Evolutionary conservation across 179 eudicot species (phyloP), one percentile per base, ranked within the genome.

Genomic region (Spergularia azorica): DNA sequence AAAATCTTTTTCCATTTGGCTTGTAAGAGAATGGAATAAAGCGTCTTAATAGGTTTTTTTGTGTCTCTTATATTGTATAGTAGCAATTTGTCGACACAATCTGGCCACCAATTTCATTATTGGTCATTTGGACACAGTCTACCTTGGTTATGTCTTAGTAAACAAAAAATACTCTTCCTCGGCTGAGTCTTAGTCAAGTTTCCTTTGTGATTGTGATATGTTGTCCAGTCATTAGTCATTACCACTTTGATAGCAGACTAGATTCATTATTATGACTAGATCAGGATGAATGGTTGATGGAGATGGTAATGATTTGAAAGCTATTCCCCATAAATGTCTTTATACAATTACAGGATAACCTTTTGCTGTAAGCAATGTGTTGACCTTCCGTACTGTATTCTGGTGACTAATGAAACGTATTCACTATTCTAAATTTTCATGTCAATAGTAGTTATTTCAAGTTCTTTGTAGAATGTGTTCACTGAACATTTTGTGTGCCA

Each of bases 351-450:
- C 60, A 77, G 43, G 10, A 46, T 9, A n/a, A 17, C 38, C 10
- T 38, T 7, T 58, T 21, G 48, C 26, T 17, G n/a, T 26, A 54
- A 64, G 52, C 73, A 15, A 51, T 50, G 51, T 15, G 41, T 26
- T 55, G 57, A 63, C 64, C 57, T 79, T 80, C 69, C 36, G 36
- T 17, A 18, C 17, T 58, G 55, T 46, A 54, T 62, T 8, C 38
- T 61, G 26, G 5, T 21, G 6, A 9, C 38, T 56, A 6, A 9
- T 20, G 48, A 13, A 57, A 60, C 13, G 48, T n/a, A 43, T 57
- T 57, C 55, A 76, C 32, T 21, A 3, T 21, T 48, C 59, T 65
- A 39, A 75, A 21, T 62, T 9, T 21, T 62, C 39, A 13, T 62
- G 17, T 20, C 20, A 70, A 13, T 70, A 70, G 46, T 52, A 54